Evolutionary conservation across 108 stramenopile genomes (phyloP).

Genomic region (Epithemia pelagica): DNA sequence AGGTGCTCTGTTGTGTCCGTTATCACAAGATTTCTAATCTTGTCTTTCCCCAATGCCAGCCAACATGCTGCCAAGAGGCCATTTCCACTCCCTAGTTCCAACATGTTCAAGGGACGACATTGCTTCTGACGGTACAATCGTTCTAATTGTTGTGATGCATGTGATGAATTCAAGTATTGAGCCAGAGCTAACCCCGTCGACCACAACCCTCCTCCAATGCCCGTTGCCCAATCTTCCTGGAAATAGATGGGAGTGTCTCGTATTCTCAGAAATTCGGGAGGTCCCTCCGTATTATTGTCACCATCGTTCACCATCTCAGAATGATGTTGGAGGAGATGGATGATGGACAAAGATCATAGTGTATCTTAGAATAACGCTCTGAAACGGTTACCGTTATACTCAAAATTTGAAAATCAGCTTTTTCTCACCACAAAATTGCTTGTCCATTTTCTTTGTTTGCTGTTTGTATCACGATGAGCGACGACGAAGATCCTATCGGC

Average conservation of each 20-base stretch:
- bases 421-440: too few species aligned
- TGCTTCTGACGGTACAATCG: neutral
- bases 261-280: slow-evolving; percentile 30
- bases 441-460: too few species aligned
- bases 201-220: slow-evolving; percentile 82
- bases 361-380: too few species aligned
- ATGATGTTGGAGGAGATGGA: too few species aligned
- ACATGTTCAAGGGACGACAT: slow-evolving; percentile 19
- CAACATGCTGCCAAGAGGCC: slow-evolving; percentile 71
- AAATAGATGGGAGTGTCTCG: slow-evolving; percentile 45
- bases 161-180: slow-evolving; percentile 38
- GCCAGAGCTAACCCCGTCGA: slow-evolving; percentile 68
- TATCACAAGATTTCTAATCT: slow-evolving; percentile 34
- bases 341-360: too few species aligned
- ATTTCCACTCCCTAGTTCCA: slow-evolving; percentile 80
- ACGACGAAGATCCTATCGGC: slow-evolving; percentile 81
- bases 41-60: slow-evolving; percentile 18
- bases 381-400: too few species aligned
- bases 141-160: slow-evolving; percentile 17
- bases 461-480: too few species aligned
- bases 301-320: too few species aligned
- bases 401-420: too few species aligned
- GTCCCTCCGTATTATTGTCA: neutral
- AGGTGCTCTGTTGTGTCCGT: slow-evolving; percentile 71
- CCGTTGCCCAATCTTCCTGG: slow-evolving; percentile 62